Conservation (phyloP, 345 rosid genomes). For the Noccaea caerulescens region DNA sequence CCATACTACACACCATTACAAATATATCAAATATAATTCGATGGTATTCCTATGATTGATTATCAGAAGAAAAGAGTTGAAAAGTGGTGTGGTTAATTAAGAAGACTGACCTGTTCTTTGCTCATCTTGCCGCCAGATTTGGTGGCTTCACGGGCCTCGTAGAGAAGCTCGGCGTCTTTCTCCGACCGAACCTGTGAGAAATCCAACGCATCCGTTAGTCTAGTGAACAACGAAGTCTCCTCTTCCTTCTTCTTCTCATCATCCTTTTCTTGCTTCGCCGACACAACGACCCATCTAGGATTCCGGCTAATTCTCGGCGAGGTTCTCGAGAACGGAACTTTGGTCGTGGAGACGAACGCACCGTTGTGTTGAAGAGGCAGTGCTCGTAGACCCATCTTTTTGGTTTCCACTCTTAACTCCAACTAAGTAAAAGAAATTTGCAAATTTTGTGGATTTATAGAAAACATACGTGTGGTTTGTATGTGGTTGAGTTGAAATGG, state of each 20-base stretch:
- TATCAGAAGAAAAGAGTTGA: background rate
- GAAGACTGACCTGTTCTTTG: slow-evolving; percentile 62
- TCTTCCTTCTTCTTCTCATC: slow-evolving; percentile 47
- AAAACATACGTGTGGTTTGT: slow-evolving; percentile 14
- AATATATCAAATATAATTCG: background rate
- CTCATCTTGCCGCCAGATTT: slow-evolving; percentile 68
- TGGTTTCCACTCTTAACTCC: background rate
- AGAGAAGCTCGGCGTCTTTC: slow-evolving; percentile 80
- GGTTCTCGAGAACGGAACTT: slow-evolving; percentile 27
- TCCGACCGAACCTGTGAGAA: slow-evolving; percentile 78
- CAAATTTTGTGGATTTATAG: background rate
- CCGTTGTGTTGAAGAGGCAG: slow-evolving; percentile 42
- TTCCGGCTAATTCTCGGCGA: slow-evolving; percentile 34
- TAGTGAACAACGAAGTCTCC: slow-evolving; percentile 69
- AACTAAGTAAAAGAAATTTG: background rate
- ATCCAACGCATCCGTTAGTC: slow-evolving; percentile 78
- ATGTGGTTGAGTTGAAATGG: slow-evolving; percentile 20
- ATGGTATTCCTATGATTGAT: background rate
- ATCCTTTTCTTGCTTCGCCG: slow-evolving; percentile 45
- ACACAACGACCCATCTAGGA: slow-evolving; percentile 41
- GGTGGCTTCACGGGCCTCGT: slow-evolving; percentile 73
- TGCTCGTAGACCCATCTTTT: slow-evolving; percentile 41
- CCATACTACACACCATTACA: slow-evolving; percentile 72
- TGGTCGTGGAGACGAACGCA: slow-evolving; percentile 28
- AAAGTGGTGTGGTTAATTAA: slow-evolving; percentile 6